Evolutionary conservation across 441 rosid genomes (phyloP).

Genomic region (Viola pubescens): DNA sequence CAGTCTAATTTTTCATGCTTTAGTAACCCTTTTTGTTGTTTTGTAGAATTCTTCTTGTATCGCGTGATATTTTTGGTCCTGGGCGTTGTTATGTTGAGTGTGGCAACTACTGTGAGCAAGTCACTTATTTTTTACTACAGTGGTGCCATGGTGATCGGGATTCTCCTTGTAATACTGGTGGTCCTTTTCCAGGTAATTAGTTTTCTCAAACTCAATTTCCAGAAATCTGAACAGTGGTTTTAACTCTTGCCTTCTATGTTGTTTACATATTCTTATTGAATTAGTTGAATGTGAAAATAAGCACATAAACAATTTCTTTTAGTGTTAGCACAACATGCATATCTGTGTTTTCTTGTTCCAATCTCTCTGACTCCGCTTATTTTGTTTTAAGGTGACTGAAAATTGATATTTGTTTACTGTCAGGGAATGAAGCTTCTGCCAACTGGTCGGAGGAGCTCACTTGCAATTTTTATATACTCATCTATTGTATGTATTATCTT

Average conservation of each 20-base stretch:
- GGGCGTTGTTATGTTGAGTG: constrained; percentile 51
- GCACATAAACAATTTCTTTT: no score
- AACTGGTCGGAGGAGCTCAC: constrained; percentile 70
- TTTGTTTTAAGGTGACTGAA: no score
- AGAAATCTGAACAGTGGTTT: background rate
- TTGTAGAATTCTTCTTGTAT: constrained; percentile 50
- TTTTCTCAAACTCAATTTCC: constrained; percentile 2
- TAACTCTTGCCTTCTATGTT: background rate
- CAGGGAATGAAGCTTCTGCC: constrained; percentile 96
- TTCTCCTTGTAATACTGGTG: constrained; percentile 73
- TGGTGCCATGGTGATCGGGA: constrained; percentile 86
- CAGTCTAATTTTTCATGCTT: background rate
- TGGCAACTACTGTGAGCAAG: constrained; percentile 62
- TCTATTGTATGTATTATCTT: constrained; percentile 48
- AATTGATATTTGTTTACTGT: constrained; percentile 14
- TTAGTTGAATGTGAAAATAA: background rate
- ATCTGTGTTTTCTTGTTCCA: no score
- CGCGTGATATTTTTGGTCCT: constrained; percentile 50
- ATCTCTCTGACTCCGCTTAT: no score
- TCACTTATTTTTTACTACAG: constrained; percentile 77
- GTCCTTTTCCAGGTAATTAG: constrained; percentile 76
- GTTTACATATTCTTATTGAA: background rate
- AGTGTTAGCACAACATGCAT: no score
- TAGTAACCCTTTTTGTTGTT: constrained; percentile 6
- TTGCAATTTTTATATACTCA: constrained; percentile 74